Evolutionary conservation across 116 monocot genomes (phyloP).

Genomic region (Trichopus zeylanicus): DNA sequence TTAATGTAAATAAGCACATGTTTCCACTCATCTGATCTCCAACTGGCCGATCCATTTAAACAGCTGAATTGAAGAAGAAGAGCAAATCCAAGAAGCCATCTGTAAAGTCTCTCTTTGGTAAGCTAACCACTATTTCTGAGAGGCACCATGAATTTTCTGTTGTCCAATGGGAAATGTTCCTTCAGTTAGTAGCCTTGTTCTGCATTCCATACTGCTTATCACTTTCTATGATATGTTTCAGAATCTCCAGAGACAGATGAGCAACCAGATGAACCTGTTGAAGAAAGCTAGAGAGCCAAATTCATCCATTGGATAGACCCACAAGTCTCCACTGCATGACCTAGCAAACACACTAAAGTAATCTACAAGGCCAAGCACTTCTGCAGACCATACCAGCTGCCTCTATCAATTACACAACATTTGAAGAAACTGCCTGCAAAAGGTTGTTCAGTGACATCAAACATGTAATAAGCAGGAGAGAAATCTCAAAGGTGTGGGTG

Average conservation of each 20-base stretch:
- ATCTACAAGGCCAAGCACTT: too few relatives aligned
- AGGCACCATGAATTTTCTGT: too few relatives aligned
- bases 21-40: not conserved
- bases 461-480: too few relatives aligned
- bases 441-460: too few relatives aligned
- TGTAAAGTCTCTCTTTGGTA: conserved; percentile 59
- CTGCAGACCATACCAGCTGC: too few relatives aligned
- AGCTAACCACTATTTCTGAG: not conserved
- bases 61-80: conserved; percentile 72
- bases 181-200: not conserved
- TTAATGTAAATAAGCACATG: not conserved
- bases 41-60: not conserved
- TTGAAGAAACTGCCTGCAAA: too few relatives aligned
- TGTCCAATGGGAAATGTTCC: too few relatives aligned
- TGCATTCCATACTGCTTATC: not conserved
- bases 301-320: not conserved
- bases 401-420: too few relatives aligned
- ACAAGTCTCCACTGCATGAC: too few relatives aligned
- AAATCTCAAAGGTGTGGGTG: too few relatives aligned
- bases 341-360: too few relatives aligned
- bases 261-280: conserved; percentile 1
- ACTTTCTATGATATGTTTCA: conserved; percentile 3
- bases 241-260: conserved; percentile 7
- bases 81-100: conserved; percentile 40
- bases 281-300: too few relatives aligned